Base-by-base conservation (phyloP, 257 asterid species). In the Knoxia roxburghii region DNA sequence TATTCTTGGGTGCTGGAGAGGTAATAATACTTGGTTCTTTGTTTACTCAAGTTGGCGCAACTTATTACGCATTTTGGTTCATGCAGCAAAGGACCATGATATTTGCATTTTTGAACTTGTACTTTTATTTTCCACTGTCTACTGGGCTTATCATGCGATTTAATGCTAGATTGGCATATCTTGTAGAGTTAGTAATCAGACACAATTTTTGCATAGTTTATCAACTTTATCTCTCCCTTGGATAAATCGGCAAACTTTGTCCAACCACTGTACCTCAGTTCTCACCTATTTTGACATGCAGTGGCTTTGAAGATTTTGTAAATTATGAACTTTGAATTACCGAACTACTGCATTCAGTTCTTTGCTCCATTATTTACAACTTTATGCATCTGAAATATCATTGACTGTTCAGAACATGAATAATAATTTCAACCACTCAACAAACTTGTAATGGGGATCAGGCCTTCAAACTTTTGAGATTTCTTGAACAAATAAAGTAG, bases 1-100 rank as follows among this genome's bases (percentile, higher is more conserved):
- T 91, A 71, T 91, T 91, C 86, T 79, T 89, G 70, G 98, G 98
- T n/a, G 98, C 98, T 40, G 98, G 98, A 75, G 98, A 89, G 98
- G 98, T 91, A 72, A 67, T 53, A 20, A 23, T 60, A 0, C 29
- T 50, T 48, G 50, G 20, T 67, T 14, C 26, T 43, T 50, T 78
- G 43, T 24, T 49, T 68, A 29, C 17, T 57, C 43, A 15, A 8
- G 54, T 53, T 43, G 55, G 43, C 9, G 55, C 57, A 13, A 18
- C 43, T 24, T 24, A 24, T 39, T 13, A 29, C 27, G 24, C 37
- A 52, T 20, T 20, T 50, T n/a, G 26, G 21, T 39, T 67, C 64
- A 39, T 56, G 17, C 20, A 4, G 46, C 6, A 10, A 0, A 23
- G 59, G 27, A 26, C 7, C 29, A 13, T 37, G 32, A 49, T 65